These are phyloP conservation scores for Rosa persica DNA, from an alignment of 306 rosid genomes.

Conservation along the genomic window DNA sequence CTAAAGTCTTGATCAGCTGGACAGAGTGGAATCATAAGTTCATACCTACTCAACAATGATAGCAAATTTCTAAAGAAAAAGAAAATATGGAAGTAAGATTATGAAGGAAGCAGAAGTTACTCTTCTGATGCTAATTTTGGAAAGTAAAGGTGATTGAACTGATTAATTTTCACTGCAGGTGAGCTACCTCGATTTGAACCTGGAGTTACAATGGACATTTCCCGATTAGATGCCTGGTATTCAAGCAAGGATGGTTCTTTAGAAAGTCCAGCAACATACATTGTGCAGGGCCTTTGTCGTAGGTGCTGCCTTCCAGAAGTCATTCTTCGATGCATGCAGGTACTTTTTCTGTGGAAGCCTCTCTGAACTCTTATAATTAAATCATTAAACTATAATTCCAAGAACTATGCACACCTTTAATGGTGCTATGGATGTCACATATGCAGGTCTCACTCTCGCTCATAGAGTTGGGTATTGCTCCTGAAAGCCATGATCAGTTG, in stretches of 20 bases:
- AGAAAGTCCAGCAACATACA: slow-evolving; percentile 66
- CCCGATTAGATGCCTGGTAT: slow-evolving; percentile 90
- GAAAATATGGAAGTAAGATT: not conserved
- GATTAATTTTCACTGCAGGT: slow-evolving; percentile 50
- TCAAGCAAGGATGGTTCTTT: slow-evolving; percentile 63
- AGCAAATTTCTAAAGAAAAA: not conserved
- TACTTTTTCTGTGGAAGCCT: slow-evolving; percentile 28
- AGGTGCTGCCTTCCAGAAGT: slow-evolving; percentile 93
- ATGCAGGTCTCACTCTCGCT: slow-evolving; percentile 80
- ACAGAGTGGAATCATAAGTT: not conserved
- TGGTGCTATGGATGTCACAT: slow-evolving; percentile 21
- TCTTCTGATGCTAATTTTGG: not conserved
- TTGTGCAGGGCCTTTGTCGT: slow-evolving; percentile 85
- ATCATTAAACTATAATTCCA: not conserved
- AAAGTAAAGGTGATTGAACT: slow-evolving; percentile 21
- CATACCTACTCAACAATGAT: not conserved
- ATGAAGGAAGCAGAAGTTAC: slow-evolving; percentile 10
- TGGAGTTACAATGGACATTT: slow-evolving; percentile 89
- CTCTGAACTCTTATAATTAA: not conserved
- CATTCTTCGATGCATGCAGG: slow-evolving; percentile 95
- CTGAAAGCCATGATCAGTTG: slow-evolving; percentile 72
- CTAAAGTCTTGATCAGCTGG: not conserved
- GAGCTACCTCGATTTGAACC: slow-evolving; percentile 94
- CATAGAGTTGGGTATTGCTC: slow-evolving; percentile 57
- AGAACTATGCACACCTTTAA: slow-evolving; percentile 15